Base-by-base conservation (phyloP, 2,329 filamentous ascomycete genomes). In the Myriosclerotinia curreyana region DNA sequence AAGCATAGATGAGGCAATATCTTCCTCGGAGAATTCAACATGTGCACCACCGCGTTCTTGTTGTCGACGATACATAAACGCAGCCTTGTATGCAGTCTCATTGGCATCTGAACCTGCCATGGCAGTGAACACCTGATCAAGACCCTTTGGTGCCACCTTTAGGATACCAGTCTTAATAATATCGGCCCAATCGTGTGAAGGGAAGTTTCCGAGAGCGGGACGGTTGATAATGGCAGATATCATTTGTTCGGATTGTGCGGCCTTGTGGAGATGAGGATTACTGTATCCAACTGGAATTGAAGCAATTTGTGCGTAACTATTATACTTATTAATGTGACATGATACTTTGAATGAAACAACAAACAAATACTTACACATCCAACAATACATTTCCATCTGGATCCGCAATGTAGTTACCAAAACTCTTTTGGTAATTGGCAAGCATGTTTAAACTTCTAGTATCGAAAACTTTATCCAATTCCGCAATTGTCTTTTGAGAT, bases 211-310 rank as follows among this genome's bases (percentile, higher is more conserved):
- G 62, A 92, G 81, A 4, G 90, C 89, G 1, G 90, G 90, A 62
- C 90, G 83, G 79, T 94, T 92, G 79, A 92, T 88, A 68, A 93
- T 77, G 51, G 89, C 84, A 61, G 81, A 86, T 69, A 83, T 81
- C 88, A 92, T 92, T 74, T 92, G 86, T 48, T 86, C 85, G 38
- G 87, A 87, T 64, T 81, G 81, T 50, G 88, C 87, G 46, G 86
- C 86, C 69, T 82, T 78, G 68, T 85, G 80, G 66, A 94, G 83
- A 60, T 83, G 77, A 14, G 87, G 82, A 77, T 93, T 92, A 82
- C 88, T 92, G 82, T 94, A 93, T 67, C 90, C 90, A 56, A 94
- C 85, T 12, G 90, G 89, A 70, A 94, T 93, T 31, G 89, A 92
- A 65, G 90, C 90, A 74, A 94, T 93, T 77, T 93, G 90, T 59